These are phyloP conservation scores for Gnomoniopsis smithogilvyi DNA, from an alignment of 2,329 filamentous ascomycete genomes.

Conservation along the genomic window DNA sequence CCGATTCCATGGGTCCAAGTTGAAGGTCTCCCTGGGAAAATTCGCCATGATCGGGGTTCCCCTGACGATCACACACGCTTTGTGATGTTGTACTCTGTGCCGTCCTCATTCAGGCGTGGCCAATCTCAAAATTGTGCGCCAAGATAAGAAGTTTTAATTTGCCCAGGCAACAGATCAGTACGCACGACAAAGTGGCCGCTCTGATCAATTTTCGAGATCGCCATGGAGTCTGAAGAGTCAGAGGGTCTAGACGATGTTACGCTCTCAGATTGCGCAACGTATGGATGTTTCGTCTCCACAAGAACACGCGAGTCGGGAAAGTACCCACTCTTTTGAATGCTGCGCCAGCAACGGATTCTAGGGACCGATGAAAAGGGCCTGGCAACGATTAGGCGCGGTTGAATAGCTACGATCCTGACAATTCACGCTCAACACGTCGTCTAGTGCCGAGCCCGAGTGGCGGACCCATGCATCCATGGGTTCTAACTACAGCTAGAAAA, in stretches of 20 bases:
- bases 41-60: neutral
- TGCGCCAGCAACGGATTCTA: neutral
- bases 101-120: constrained; percentile 13
- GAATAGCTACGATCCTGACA: neutral
- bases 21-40: neutral
- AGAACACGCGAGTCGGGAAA: neutral
- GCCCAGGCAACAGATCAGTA: neutral
- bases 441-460: neutral
- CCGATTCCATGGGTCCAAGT: neutral
- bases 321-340: neutral
- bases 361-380: neutral
- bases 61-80: constrained; percentile 15
- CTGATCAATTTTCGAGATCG: neutral
- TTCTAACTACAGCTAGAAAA: neutral
- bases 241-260: neutral
- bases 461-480: neutral
- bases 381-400: neutral
- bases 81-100: neutral
- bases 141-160: neutral
- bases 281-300: neutral
- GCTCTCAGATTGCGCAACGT: neutral
- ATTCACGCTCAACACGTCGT: neutral
- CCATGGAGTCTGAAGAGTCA: neutral
- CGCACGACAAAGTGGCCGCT: neutral
- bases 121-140: neutral